Evolutionary conservation across 768 basidiomycete species (phyloP).

Genomic region (Tricholomella constricta): DNA sequence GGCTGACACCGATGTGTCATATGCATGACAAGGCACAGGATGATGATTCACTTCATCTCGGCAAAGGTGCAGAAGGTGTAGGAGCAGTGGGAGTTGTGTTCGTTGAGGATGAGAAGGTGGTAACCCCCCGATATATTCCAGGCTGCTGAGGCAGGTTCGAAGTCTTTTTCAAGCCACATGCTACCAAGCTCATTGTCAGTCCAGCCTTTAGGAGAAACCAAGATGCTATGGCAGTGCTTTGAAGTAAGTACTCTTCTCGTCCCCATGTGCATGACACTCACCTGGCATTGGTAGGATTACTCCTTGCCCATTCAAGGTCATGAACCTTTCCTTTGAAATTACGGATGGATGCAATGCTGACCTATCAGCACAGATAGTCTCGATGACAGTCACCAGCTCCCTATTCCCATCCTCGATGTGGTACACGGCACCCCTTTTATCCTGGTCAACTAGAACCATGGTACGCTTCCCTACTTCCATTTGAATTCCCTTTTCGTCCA

Average conservation of each 20-base stretch:
- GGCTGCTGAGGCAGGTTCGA: conserved; percentile 28
- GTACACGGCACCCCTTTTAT: conserved; percentile 12
- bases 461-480: too few relatives aligned
- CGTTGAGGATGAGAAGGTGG: conserved; percentile 37
- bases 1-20: conserved; percentile 38
- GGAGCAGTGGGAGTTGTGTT: conserved; percentile 39
- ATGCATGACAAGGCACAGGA: conserved; percentile 38
- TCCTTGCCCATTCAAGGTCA: conserved; percentile 20
- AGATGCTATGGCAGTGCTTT: conserved; percentile 28
- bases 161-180: conserved; percentile 29
- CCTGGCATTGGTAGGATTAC: conserved; percentile 32
- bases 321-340: conserved; percentile 33
- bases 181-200: conserved; percentile 37
- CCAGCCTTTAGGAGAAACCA: conserved; percentile 40
- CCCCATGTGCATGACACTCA: conserved; percentile 12
- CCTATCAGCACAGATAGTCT: conserved; percentile 46
- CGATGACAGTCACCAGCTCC: too few relatives aligned
- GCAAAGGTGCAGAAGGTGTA: conserved; percentile 31
- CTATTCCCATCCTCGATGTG: conserved; percentile 30
- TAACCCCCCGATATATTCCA: conserved; percentile 19
- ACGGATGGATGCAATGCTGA: conserved; percentile 34
- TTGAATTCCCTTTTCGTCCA: conserved; percentile 33
- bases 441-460: conserved; percentile 14
- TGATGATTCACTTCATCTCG: conserved; percentile 26
- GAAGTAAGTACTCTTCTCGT: too few relatives aligned